Evolutionary conservation across 495 filamentous ascomycete genomes (phyloP).

Genomic region (Aspergillus wentii): DNA sequence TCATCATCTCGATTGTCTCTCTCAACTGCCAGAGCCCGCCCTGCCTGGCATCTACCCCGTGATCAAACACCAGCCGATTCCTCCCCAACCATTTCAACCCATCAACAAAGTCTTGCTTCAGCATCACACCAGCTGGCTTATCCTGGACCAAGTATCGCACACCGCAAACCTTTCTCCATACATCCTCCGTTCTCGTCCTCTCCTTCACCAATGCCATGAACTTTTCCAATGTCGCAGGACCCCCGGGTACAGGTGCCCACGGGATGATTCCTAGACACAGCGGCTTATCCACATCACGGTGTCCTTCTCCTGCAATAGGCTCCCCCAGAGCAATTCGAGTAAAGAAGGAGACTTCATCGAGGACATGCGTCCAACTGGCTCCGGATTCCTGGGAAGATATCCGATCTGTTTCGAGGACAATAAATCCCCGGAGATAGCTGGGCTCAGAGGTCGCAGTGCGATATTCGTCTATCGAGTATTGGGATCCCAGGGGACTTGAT

Average conservation of each 20-base stretch:
- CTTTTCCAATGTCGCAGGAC: constrained; percentile 38
- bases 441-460: constrained; percentile 16
- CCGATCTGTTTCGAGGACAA: constrained; percentile 80
- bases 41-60: constrained; percentile 70
- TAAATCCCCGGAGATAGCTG: constrained; percentile 55
- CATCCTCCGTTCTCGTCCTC: constrained; percentile 23
- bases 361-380: constrained; percentile 50
- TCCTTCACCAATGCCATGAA: constrained; percentile 45
- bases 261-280: constrained; percentile 65
- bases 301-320: constrained; percentile 56
- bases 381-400: constrained; percentile 47
- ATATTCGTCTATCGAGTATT: constrained; percentile 62
- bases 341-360: constrained; percentile 68
- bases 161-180: constrained; percentile 56
- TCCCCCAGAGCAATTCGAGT: constrained; percentile 56
- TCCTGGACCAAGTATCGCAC: constrained; percentile 80
- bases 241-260: constrained; percentile 73
- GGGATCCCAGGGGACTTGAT: constrained; percentile 49
- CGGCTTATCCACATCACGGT: constrained; percentile 39
- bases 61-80: constrained; percentile 65
- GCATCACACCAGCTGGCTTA: constrained; percentile 59
- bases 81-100: constrained; percentile 64
- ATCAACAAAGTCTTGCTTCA: constrained; percentile 56
- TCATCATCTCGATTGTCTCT: constrained; percentile 68
- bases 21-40: constrained; percentile 67